phyloP scores from a whole-genome alignment of 2,329 filamentous ascomycete genomes.

The Colletotrichum sojae region DNA sequence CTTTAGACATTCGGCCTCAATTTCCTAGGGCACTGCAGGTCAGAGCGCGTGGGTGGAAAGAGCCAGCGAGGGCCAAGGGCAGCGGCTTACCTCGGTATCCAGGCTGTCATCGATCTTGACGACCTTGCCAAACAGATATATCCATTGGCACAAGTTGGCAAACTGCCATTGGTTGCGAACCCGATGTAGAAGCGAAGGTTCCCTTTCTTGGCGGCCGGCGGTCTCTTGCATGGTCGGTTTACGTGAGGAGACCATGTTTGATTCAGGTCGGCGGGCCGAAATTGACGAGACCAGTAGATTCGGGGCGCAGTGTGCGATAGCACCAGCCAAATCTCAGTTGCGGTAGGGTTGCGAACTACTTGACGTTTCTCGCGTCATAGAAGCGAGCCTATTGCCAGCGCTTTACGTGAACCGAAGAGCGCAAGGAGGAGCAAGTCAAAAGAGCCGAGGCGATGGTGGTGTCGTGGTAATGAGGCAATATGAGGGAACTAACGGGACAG shows the following conservation, averaged over 20 bases:
- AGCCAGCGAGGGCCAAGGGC: slow-evolving; percentile 42
- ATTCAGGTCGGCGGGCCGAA: neutral
- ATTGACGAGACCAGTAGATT: neutral
- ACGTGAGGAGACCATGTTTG: slow-evolving; percentile 60
- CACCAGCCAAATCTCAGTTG: too few relatives aligned
- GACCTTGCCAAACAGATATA: slow-evolving; percentile 88
- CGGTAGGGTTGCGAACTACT: too few relatives aligned
- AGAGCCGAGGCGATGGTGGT: too few relatives aligned
- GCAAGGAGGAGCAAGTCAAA: too few relatives aligned
- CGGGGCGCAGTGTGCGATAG: too few relatives aligned
- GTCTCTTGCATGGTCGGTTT: slow-evolving; percentile 64
- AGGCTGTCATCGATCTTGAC: slow-evolving; percentile 92
- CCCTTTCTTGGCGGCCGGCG: slow-evolving; percentile 49
- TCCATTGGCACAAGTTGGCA: slow-evolving; percentile 93
- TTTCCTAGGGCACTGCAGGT: slow-evolving; percentile 69
- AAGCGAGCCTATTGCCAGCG: too few relatives aligned
- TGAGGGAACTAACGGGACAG: too few relatives aligned
- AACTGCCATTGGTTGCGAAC: slow-evolving; percentile 97
- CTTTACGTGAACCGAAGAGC: too few relatives aligned
- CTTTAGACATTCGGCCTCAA: slow-evolving; percentile 91
- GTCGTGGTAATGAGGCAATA: too few relatives aligned
- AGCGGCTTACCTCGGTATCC: slow-evolving; percentile 82
- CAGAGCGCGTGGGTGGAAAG: neutral
- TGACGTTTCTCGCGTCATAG: too few relatives aligned
- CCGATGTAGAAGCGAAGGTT: slow-evolving; percentile 68